Evolutionary conservation across 495 filamentous ascomycete genomes (phyloP).

Genomic region (Daldinia caldariorum): DNA sequence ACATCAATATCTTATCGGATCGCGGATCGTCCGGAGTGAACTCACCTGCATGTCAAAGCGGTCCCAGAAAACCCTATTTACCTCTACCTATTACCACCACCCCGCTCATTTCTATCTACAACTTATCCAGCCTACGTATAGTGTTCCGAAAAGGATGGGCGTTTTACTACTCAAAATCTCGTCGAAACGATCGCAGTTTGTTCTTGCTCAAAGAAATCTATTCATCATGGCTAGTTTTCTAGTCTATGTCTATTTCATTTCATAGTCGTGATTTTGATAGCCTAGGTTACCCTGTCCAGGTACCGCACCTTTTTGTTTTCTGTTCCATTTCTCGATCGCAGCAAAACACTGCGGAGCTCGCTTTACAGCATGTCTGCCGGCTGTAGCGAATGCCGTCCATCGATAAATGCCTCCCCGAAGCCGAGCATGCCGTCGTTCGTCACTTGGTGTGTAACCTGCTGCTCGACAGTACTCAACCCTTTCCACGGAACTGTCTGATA

Average conservation of each 20-base stretch:
- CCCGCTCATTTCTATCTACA: neutral
- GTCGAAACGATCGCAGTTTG: neutral
- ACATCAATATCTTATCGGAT: neutral
- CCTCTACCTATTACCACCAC: neutral
- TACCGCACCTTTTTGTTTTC: neutral
- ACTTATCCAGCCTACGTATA: too few relatives aligned
- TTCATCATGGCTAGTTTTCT: slow-evolving; percentile 23
- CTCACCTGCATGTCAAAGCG: neutral
- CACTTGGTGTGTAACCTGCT: neutral
- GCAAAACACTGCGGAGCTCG: neutral
- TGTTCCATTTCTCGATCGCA: neutral
- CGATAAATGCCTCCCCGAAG: neutral
- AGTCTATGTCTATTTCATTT: slow-evolving; percentile 34
- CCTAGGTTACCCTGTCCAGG: neutral
- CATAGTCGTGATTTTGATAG: slow-evolving; percentile 10
- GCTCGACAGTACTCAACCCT: slow-evolving; percentile 21
- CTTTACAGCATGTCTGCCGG: neutral
- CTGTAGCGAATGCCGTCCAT: neutral
- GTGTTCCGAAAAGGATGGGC: too few relatives aligned
- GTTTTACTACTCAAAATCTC: neutral
- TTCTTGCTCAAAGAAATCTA: slow-evolving; percentile 11
- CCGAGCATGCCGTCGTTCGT: neutral
- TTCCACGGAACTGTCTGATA: neutral
- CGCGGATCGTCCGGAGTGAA: slow-evolving; percentile 27
- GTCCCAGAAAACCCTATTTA: neutral